Evolutionary conservation across 2,329 filamentous ascomycete species (phyloP).

Genomic region (Beauveria rudraprayagi): DNA sequence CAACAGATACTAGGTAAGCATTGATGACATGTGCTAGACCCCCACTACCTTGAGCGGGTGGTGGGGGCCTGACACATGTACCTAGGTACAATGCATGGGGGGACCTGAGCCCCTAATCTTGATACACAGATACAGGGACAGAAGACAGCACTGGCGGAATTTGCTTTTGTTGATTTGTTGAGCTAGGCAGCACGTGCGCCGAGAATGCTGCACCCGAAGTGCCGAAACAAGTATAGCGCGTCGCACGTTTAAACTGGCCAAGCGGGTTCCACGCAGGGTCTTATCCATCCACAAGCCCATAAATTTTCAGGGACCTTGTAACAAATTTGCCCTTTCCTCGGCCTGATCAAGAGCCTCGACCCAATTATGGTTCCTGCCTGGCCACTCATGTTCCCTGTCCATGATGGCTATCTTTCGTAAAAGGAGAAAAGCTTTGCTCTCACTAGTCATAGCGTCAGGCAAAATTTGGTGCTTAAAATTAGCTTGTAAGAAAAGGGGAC

Average conservation of each 20-base stretch:
- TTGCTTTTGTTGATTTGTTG: background rate
- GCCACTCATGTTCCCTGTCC: background rate
- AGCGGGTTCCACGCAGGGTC: no score
- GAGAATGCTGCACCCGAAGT: background rate
- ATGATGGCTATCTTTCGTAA: background rate
- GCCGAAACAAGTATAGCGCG: background rate
- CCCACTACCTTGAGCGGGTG: no score
- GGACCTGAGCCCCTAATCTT: no score
- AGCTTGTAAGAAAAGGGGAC: conserved; percentile 2
- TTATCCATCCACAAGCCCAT: background rate
- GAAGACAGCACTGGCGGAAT: no score
- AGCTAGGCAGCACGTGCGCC: background rate
- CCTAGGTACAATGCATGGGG: no score
- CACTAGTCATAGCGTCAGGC: conserved; percentile 2
- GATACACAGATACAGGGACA: no score
- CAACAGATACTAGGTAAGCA: no score
- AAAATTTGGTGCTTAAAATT: background rate
- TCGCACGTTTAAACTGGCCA: background rate
- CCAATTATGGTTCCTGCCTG: background rate
- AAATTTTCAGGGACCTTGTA: background rate
- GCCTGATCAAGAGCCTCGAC: background rate
- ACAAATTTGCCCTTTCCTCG: background rate
- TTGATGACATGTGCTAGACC: no score
- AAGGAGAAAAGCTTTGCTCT: background rate
- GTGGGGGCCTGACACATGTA: no score